A percentile compares a stretch with the other conserved stretches of the same genome.
phyloP scores from a whole-genome alignment of 495 filamentous ascomycete genomes.

The Penicillium tannophilum region DNA sequence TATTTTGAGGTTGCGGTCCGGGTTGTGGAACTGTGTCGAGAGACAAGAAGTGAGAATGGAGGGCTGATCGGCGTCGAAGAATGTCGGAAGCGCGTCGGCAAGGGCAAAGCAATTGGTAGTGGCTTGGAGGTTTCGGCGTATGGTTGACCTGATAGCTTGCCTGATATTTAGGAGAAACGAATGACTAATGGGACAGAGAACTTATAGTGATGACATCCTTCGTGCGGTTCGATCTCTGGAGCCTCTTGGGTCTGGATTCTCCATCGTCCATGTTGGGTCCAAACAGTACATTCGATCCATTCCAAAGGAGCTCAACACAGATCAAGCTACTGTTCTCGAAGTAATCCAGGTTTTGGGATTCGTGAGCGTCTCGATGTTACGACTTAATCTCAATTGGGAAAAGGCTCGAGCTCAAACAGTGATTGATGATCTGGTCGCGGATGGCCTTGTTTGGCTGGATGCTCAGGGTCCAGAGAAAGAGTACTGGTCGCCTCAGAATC shows the following conservation, averaged over 20 bases:
- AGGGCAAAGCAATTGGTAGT: constrained; percentile 69
- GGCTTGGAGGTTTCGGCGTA: constrained; percentile 70
- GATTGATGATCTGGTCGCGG: constrained; percentile 85
- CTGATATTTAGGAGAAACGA: background rate
- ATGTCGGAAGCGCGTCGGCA: constrained; percentile 70
- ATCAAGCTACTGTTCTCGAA: constrained; percentile 91
- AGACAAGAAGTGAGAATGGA: constrained; percentile 87
- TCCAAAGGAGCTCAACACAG: constrained; percentile 93
- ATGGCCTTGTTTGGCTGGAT: constrained; percentile 95
- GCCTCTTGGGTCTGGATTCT: constrained; percentile 86
- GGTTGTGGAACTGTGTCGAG: constrained; percentile 90
- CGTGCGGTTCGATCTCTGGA: constrained; percentile 85
- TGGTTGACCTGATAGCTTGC: constrained; percentile 12
- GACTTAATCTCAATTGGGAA: constrained; percentile 87
- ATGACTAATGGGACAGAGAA: constrained; percentile 5
- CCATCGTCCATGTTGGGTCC: constrained; percentile 75
- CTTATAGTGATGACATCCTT: constrained; percentile 78
- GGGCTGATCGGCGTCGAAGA: constrained; percentile 86
- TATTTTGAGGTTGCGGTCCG: constrained; percentile 95
- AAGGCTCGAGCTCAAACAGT: constrained; percentile 82
- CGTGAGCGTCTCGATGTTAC: constrained; percentile 88
- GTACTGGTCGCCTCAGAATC: constrained; percentile 82
- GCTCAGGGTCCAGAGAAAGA: constrained; percentile 83
- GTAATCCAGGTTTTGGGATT: constrained; percentile 83
- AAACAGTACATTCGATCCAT: constrained; percentile 89